A percentile compares a stretch with the other conserved stretches of the same genome.
These are phyloP conservation scores for Fraxinus ornus DNA, from an alignment of 305 asterid genomes.

Conservation along the genomic window DNA sequence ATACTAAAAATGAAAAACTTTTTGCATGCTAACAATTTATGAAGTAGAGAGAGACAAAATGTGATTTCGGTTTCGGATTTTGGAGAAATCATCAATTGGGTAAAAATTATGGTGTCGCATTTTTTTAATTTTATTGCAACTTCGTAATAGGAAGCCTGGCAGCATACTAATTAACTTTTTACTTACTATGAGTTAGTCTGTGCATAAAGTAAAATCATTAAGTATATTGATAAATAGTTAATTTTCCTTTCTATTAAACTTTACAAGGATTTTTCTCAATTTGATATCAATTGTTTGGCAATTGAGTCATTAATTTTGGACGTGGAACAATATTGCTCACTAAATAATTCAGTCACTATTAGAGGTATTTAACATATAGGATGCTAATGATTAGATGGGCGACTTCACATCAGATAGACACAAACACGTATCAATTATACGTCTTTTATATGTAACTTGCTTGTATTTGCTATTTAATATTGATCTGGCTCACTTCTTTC, in stretches of 20 bases:
- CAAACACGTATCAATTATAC: neutral
- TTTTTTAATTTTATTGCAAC: neutral
- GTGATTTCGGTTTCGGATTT: neutral
- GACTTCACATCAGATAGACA: neutral
- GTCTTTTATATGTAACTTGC: neutral
- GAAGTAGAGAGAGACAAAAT: neutral
- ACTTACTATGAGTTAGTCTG: neutral
- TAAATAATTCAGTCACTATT: neutral
- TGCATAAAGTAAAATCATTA: neutral
- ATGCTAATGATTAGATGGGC: neutral
- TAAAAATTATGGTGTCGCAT: neutral
- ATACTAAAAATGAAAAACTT: neutral
- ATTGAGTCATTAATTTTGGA: neutral
- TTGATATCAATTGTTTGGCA: neutral
- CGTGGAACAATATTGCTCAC: neutral
- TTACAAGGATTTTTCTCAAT: neutral
- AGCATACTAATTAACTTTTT: neutral
- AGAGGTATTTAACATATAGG: neutral
- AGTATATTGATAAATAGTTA: neutral
- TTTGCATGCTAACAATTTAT: neutral
- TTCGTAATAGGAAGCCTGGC: neutral
- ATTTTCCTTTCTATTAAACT: neutral
- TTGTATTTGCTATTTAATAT: constrained; percentile 16
- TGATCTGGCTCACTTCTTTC: constrained; percentile 25
- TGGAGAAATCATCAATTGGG: neutral